Evolutionary conservation across 2,329 filamentous ascomycete species (phyloP), one percentile per base, ranked within the genome.

Genomic region (Nigrospora oryzae): DNA sequence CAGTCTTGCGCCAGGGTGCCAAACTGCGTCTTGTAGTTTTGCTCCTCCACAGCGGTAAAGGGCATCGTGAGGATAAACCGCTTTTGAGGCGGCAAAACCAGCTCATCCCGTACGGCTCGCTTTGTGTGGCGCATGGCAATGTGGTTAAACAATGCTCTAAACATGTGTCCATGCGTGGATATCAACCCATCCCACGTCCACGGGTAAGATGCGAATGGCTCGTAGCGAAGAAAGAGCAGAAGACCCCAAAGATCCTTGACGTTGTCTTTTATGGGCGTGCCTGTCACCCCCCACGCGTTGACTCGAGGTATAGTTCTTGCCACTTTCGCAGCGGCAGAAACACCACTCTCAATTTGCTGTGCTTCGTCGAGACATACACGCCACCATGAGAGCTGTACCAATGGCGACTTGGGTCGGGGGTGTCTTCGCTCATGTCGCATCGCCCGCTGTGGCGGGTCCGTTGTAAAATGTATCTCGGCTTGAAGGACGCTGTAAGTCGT

Each of bases 231-330:
- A 53, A 98, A 97, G 0, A 86, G 70, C 1, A 97, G 63, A 5
- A 97, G 70, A 0, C 91, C 91, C 52, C 83, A 81, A 8, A 96
- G 70, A 61, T 96, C 91, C 55, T 68, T 64, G 31, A 91, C 76
- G 49, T 89, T 77, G 52, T 89, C 87, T 52, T 86, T 84, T 34
- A 97, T 75, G 0, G 93, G 93, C 1, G 93, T 98, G 36, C 89
- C 93, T 0, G 89, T 91, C 36, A 98, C 82, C 13, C 85, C 89
- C 93, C 93, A 97, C 2, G 89, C 84, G 64, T 95, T 90, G 51
- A 86, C 66, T 28, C 93, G 78, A 38, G 91, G 89, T 49, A 98
- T 84, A 23, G 84, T 69, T 36, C 82, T 79, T 33, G 89, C 89
- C 13, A 96, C 81, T 39, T 75, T 79, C 1, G 93, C 90, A 28